Evolutionary conservation across 1,139 yeast genomes (phyloP), one percentile per base, ranked within the genome.

Genomic region (Nakaseomyces delphensis): DNA sequence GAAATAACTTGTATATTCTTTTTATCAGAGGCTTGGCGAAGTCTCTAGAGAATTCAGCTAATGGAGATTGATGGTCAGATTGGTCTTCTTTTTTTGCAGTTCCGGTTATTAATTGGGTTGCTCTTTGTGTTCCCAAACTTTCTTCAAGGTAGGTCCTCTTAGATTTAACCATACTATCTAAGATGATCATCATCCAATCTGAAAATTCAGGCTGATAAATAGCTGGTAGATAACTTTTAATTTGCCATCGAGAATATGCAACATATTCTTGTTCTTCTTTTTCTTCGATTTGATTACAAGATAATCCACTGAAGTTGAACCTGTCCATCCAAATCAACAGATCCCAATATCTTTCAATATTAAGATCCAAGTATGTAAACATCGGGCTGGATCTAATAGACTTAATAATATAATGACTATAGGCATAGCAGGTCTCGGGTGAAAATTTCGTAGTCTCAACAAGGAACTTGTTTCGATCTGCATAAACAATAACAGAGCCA

Each of bases 291-390:
- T 74, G 73, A 14, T 68, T 63, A 58, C 95, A 83, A 20, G 79
- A 78, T 45, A 87, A 70, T 4, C 98, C 99, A 36, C 95, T 85
- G 61, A 70, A 87, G 56, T 93, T 93, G 54, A 74, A 78, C 53
- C 82, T 80, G 60, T 93, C 96, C 95, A 89, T 85, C 97, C 98
- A 93, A 3, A 91, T 67, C 48, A 93, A 67, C 14, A 83, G 59
- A 60, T 91, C 96, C 98, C 98, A 91, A 57, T 86, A 89, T 52
- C 78, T 78, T 13, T 71, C 73, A 39, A 91, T 81, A 24, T 69
- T 67, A 52, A 93, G 65, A 53, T 89, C 96, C 52, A 93, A 66
- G 59, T 80, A 87, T 52, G 82, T 79, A 63, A 91, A 91, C 48
- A 87, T 64, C 0, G 95, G 93, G 54, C 80, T 83, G 1, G 86